Evolutionary conservation across 345 rosid species (phyloP), one percentile per base, ranked within the genome.

Genomic region (Conringia planisiliqua): DNA sequence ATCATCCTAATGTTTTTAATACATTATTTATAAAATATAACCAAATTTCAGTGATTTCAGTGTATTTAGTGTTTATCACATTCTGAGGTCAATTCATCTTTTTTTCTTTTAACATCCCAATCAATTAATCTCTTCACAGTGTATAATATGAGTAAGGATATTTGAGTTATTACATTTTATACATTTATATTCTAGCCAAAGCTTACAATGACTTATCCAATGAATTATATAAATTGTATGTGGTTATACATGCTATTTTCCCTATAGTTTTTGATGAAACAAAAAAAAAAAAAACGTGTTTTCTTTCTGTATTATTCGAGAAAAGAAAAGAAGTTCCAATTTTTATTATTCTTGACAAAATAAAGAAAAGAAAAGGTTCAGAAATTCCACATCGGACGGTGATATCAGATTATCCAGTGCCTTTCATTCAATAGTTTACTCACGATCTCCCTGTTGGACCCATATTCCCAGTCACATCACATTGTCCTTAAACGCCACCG

Each of bases 401-500:
- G 69, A 51, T 20, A 43, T 36, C 16, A 4, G 30, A 40, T 29
- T 16, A 61, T 51, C n/a, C 7, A 57, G 36, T 62, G 18, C 17
- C 71, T 62, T 62, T 70, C 52, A 33, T 0, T 33, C 36, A 62
- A 55, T 16, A 55, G 75, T 46, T 22, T 43, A 33, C 50, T 24
- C 66, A 62, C 66, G 74, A 61, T 61, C 32, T 8, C 47, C 66
- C 42, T 35, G 16, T 55, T n/a, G 66, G 75, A 46, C 66, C 71
- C 75, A 63, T 47, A 76, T 69, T 63, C 51, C 66, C 61, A 10
- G 80, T 77, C 80, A 70, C 76, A 77, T 70, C 76, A 63, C 39
- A 30, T 29, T 24, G 43, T 56, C 71, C 60, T 13, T 17, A 17
- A 62, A 33, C 50, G 75, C 51, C 35, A 69, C 4, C 59, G 71